phyloP scores from a whole-genome alignment of 2,329 filamentous ascomycete species.

The Knufia petricola region DNA sequence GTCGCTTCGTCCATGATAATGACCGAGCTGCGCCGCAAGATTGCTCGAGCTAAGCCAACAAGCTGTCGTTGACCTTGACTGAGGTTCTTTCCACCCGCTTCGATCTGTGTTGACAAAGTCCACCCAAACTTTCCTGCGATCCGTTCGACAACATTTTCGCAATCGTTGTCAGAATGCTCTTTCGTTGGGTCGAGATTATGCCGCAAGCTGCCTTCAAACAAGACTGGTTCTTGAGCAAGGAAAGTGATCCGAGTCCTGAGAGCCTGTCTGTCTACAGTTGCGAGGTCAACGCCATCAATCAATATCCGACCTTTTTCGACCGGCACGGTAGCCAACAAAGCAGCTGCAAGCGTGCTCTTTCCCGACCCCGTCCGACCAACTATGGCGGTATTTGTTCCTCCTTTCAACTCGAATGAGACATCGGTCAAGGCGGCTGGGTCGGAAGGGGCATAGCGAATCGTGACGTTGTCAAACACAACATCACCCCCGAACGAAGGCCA shows the following conservation, averaged over 20 bases:
- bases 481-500: slow-evolving; percentile 68
- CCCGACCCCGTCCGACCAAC: slow-evolving; percentile 72
- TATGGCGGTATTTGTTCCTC: slow-evolving; percentile 67
- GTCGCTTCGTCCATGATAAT: slow-evolving; percentile 60
- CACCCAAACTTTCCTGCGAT: slow-evolving; percentile 48
- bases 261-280: slow-evolving; percentile 48
- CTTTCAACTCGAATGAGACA: slow-evolving; percentile 64
- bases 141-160: slow-evolving; percentile 43
- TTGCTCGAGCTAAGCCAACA: slow-evolving; percentile 53
- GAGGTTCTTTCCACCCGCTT: slow-evolving; percentile 52
- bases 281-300: slow-evolving; percentile 53
- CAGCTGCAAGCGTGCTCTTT: slow-evolving; percentile 65
- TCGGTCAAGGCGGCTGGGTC: slow-evolving; percentile 62
- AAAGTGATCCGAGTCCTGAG: slow-evolving; percentile 56
- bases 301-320: slow-evolving; percentile 47
- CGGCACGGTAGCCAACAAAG: slow-evolving; percentile 47
- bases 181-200: slow-evolving; percentile 54
- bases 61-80: slow-evolving; percentile 58
- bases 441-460: slow-evolving; percentile 67
- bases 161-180: slow-evolving; percentile 48
- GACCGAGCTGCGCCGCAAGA: slow-evolving; percentile 51
- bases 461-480: slow-evolving; percentile 67
- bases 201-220: slow-evolving; percentile 53
- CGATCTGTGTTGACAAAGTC: slow-evolving; percentile 47
- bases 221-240: slow-evolving; percentile 56